Base-by-base conservation (phyloP, 306 rosid genomes). In the Luffa aegyptiaca region DNA sequence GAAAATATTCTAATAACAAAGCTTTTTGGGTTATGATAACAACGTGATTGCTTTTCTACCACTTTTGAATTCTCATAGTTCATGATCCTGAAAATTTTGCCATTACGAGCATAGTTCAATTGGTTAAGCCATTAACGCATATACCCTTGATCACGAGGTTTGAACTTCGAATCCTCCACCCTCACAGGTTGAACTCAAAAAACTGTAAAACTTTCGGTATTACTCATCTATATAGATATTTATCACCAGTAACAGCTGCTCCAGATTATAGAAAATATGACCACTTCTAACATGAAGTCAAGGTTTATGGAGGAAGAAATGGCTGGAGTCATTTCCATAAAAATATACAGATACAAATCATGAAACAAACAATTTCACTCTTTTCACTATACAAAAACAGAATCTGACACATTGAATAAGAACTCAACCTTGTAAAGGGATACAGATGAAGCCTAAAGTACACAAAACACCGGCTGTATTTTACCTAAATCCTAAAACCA, bases 331-430 rank as follows among this genome's bases (percentile, higher is more conserved):
- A 1, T 64, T 57, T 57, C 33, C 21, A 20, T 57, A 57, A 20
- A 56, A 56, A 57, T 57, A 6, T 57, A 68, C 52, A 72, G 45
- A 6, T 57, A 68, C 52, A 72, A 70, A 70, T 42, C 75, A 69
- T 26, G 53, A 44, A 68, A 64, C 41, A 64, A 66, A 36, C 74
- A 41, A 68, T 41, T 18, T 44, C 17, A 33, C 0, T 46, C 11
- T 73, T 73, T 73, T 31, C 20, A 51, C 78, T 74, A 33, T 74
- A 74, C 78, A 74, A 74, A 74, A 72, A 74, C 78, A 33, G 12
- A 73, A 51, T 72, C 41, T 33, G 45, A 74, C 16, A 31, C 11
- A 49, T 2, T 48, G 45, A 49, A 8, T 48, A 35, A 10, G 14
- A 71, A 73, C 61, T 49, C 78, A 13, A 46, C 39, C 75, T 3